Percentiles rank a stretch among this genome's conserved stretches.
Conservation (phyloP, 495 filamentous ascomycete species). For the Pseudoneurospora amorphoporcata region DNA sequence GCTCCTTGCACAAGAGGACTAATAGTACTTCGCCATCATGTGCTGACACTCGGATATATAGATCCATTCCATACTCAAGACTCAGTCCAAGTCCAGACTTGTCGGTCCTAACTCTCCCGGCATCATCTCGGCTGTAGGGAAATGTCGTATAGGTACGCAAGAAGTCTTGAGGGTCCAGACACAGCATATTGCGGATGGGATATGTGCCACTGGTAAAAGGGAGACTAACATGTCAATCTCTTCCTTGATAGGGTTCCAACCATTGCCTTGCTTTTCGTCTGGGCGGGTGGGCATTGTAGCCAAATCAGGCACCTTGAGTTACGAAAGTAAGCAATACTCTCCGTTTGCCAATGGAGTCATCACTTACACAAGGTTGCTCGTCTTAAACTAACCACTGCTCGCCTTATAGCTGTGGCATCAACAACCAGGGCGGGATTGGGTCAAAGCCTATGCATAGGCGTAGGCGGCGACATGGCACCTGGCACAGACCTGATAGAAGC, state of each 20-base stretch:
- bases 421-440: slow-evolving; percentile 73
- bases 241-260: slow-evolving; percentile 53
- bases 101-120: slow-evolving; percentile 84
- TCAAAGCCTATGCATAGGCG: slow-evolving; percentile 77
- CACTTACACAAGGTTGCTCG: background rate
- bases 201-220: background rate
- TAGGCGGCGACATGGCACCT: slow-evolving; percentile 77
- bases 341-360: background rate
- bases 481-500: slow-evolving; percentile 77
- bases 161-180: background rate
- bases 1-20: slow-evolving; percentile 7
- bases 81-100: slow-evolving; percentile 69
- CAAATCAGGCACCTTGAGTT: slow-evolving; percentile 82
- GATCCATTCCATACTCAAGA: slow-evolving; percentile 67
- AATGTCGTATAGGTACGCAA: slow-evolving; percentile 57
- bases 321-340: slow-evolving; percentile 41
- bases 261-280: slow-evolving; percentile 61
- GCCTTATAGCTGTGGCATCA: slow-evolving; percentile 54
- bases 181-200: background rate
- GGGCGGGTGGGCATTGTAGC: slow-evolving; percentile 74
- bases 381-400: background rate
- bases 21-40: background rate
- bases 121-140: slow-evolving; percentile 73
- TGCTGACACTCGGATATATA: slow-evolving; percentile 12
- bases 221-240: background rate